Evolutionary conservation across 2,329 filamentous ascomycete species (phyloP).

Genomic region (Cytospora schulzeri): DNA sequence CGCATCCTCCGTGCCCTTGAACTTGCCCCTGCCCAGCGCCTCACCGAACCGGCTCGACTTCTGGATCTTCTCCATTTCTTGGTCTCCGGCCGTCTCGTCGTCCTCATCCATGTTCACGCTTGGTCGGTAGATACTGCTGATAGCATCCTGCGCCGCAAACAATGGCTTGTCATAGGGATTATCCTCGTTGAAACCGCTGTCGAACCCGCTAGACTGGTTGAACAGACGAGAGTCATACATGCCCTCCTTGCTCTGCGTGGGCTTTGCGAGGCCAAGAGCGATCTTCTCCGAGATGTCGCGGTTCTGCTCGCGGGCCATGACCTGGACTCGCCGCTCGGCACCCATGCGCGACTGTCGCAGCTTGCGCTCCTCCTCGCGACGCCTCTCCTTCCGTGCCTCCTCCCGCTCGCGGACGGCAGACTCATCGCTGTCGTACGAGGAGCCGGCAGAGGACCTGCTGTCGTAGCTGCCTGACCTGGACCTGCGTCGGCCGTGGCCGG

Average conservation of each 20-base stretch:
- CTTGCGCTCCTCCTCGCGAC: conserved; percentile 84
- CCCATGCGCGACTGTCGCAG: conserved; percentile 95
- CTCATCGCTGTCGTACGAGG: conserved; percentile 57
- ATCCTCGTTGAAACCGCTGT: conserved; percentile 93
- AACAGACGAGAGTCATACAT: conserved; percentile 98
- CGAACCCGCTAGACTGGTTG: conserved; percentile 90
- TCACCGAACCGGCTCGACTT: conserved; percentile 83
- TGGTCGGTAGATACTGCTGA: conserved; percentile 91
- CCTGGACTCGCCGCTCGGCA: conserved; percentile 84
- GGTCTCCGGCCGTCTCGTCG: conserved; percentile 77
- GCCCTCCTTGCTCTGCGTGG: conserved; percentile 84
- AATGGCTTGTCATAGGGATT: conserved; percentile 96
- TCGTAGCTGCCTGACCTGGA: conserved; percentile 53
- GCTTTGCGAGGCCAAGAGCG: conserved; percentile 90
- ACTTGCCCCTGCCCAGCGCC: conserved; percentile 84
- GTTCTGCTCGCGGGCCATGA: conserved; percentile 93
- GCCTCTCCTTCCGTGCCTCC: conserved; percentile 73
- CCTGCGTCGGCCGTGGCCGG: conserved; percentile 48
- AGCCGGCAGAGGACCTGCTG: conserved; percentile 52
- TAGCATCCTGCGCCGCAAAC: conserved; percentile 92
- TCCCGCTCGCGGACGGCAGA: conserved; percentile 76
- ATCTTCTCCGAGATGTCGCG: conserved; percentile 98
- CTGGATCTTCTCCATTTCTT: conserved; percentile 84
- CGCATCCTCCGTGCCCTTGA: conserved; percentile 81
- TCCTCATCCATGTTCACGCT: conserved; percentile 73